Conservation (phyloP, 305 asterid species). For the Fraxinus greggii region DNA sequence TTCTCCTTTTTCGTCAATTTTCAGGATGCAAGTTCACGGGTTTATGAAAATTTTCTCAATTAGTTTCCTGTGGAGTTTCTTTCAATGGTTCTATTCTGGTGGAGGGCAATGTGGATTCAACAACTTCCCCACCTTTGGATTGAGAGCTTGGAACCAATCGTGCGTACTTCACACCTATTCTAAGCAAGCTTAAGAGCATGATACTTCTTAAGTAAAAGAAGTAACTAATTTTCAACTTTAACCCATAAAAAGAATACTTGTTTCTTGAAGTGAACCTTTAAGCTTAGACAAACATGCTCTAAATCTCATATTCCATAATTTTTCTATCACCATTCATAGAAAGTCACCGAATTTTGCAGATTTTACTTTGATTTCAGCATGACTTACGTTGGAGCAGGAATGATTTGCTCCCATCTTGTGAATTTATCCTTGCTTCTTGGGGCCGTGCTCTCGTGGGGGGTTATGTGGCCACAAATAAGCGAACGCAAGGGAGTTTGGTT, state of each 20-base stretch:
- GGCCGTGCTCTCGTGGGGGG: slow-evolving; percentile 79
- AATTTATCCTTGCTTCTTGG: slow-evolving; percentile 80
- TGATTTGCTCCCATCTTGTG: slow-evolving; percentile 87
- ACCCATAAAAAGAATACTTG: not conserved
- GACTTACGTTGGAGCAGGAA: slow-evolving; percentile 93
- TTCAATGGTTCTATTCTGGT: slow-evolving; percentile 64
- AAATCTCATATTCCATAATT: not conserved
- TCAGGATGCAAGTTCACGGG: slow-evolving; percentile 56
- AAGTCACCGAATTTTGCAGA: slow-evolving; percentile 42
- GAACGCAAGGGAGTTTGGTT: slow-evolving; percentile 73
- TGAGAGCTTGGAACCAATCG: slow-evolving; percentile 61
- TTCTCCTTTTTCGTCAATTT: not conserved
- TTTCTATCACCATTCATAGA: not conserved
- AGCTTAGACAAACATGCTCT: not conserved
- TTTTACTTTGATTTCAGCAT: slow-evolving; percentile 84
- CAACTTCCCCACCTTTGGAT: slow-evolving; percentile 58
- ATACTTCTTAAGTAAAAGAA: not conserved
- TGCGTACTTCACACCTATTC: slow-evolving; percentile 22
- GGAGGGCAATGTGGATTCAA: slow-evolving; percentile 50
- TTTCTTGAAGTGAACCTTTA: not conserved
- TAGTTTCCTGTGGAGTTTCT: slow-evolving; percentile 62
- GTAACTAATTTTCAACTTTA: not conserved
- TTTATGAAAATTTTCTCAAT: slow-evolving; percentile 52
- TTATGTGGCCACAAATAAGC: slow-evolving; percentile 83
- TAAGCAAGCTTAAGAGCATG: not conserved